phyloP scores from a whole-genome alignment of 2,329 filamentous ascomycete genomes.

The Diaporthe destruens region DNA sequence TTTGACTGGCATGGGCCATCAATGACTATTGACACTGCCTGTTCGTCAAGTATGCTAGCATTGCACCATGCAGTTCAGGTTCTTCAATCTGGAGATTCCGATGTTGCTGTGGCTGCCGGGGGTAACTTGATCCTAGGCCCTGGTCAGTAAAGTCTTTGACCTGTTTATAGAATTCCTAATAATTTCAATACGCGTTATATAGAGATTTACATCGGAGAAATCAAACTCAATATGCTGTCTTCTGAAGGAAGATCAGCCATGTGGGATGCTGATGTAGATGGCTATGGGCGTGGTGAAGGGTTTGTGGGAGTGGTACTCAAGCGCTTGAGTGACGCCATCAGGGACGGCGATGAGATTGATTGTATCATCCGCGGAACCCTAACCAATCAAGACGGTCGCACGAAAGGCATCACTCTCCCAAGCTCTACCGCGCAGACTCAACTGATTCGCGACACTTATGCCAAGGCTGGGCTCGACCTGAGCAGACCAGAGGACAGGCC shows the following conservation, averaged over 20 bases:
- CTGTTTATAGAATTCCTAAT: too few species aligned
- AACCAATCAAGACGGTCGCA: conserved; percentile 60
- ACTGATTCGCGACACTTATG: too few species aligned
- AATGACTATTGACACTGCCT: conserved; percentile 58
- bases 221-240: conserved; percentile 42
- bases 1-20: conserved; percentile 55
- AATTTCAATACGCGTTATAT: conserved; percentile 41
- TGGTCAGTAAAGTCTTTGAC: too few species aligned
- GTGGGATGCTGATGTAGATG: conserved; percentile 61
- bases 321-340: conserved; percentile 2
- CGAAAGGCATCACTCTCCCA: conserved; percentile 45
- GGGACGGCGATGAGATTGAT: conserved; percentile 49
- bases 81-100: conserved; percentile 49
- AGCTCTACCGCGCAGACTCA: too few species aligned
- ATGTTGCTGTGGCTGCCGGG: conserved; percentile 50
- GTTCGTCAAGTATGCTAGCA: conserved; percentile 54
- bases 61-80: conserved; percentile 53
- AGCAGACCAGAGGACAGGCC: too few species aligned
- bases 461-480: too few species aligned
- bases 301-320: conserved; percentile 57
- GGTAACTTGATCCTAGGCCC: conserved; percentile 48
- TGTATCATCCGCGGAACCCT: conserved; percentile 58
- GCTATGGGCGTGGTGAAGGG: conserved; percentile 68
- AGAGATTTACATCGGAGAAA: conserved; percentile 50
- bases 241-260: conserved; percentile 51